Conservation (phyloP, 2,329 filamentous ascomycete species). For the Zymoseptoria ardabiliae region DNA sequence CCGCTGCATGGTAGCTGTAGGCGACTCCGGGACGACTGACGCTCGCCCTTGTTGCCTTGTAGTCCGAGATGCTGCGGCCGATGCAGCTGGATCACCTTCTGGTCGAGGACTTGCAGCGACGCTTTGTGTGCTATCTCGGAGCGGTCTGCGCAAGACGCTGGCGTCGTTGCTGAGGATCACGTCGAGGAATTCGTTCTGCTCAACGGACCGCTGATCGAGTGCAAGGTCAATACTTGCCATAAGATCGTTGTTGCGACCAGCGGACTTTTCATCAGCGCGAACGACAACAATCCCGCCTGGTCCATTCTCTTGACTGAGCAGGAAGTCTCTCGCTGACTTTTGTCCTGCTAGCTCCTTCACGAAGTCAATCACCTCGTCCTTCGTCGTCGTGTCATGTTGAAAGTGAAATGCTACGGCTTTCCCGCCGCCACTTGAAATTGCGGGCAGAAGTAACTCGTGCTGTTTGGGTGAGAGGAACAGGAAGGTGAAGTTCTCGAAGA, state of each 20-base stretch:
- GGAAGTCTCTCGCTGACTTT: slow-evolving; percentile 46
- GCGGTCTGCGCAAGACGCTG: slow-evolving; percentile 59
- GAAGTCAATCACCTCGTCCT: slow-evolving; percentile 67
- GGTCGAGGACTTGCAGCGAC: background rate
- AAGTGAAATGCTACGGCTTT: slow-evolving; percentile 68
- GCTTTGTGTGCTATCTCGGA: slow-evolving; percentile 42
- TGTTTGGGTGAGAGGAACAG: slow-evolving; percentile 74
- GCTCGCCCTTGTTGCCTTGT: background rate
- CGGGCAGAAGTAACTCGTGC: slow-evolving; percentile 64
- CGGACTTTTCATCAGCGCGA: slow-evolving; percentile 55
- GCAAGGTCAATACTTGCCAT: slow-evolving; percentile 51
- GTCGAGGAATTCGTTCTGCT: slow-evolving; percentile 87
- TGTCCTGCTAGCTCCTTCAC: slow-evolving; percentile 68
- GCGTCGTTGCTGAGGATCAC: slow-evolving; percentile 78
- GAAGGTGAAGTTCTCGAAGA: slow-evolving; percentile 85
- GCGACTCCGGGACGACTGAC: background rate
- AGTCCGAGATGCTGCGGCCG: background rate
- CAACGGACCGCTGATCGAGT: slow-evolving; percentile 73
- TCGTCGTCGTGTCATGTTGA: slow-evolving; percentile 50
- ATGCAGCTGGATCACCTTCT: background rate
- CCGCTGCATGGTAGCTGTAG: background rate
- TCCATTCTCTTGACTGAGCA: slow-evolving; percentile 24
- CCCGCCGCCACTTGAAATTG: slow-evolving; percentile 71
- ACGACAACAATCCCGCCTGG: slow-evolving; percentile 66
- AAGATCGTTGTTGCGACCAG: slow-evolving; percentile 12